A percentile compares a stretch with the other conserved stretches of the same genome.
phyloP scores from a whole-genome alignment of 306 rosid species.

The Vicia sativa region DNA sequence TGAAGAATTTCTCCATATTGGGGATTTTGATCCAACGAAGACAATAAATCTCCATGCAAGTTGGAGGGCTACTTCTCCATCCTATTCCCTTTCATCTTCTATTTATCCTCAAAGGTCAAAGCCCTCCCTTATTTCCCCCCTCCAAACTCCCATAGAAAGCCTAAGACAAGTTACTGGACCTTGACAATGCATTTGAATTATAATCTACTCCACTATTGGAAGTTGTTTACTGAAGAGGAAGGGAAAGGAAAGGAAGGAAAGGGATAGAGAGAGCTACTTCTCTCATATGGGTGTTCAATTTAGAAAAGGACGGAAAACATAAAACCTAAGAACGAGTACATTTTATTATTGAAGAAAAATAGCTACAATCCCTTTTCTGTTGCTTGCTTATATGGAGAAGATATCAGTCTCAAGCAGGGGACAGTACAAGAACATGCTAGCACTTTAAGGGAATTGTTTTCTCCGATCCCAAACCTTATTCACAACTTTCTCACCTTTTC shows the following conservation, averaged over 20 bases:
- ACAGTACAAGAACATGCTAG: background rate
- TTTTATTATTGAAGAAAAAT: conserved; percentile 15
- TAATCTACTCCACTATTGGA: background rate
- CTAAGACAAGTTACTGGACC: background rate
- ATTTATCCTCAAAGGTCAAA: background rate
- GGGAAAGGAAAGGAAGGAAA: background rate
- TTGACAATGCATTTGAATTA: conserved; percentile 3
- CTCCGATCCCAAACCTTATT: conserved; percentile 16
- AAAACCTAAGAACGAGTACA: background rate
- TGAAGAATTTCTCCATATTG: background rate
- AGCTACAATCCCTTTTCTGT: conserved; percentile 1
- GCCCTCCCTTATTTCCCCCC: background rate
- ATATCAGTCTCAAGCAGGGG: background rate
- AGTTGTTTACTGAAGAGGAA: background rate
- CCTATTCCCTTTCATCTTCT: background rate
- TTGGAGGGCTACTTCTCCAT: background rate
- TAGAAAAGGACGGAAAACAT: background rate
- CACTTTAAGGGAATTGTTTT: background rate
- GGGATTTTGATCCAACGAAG: background rate
- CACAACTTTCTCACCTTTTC: background rate
- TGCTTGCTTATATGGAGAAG: conserved; percentile 12
- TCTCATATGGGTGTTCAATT: too few species aligned
- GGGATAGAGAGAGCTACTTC: background rate
- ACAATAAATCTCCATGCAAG: background rate
- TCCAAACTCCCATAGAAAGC: background rate